Base-by-base conservation (phyloP, 208 protist genomes). In the Leishmania major region DNA sequence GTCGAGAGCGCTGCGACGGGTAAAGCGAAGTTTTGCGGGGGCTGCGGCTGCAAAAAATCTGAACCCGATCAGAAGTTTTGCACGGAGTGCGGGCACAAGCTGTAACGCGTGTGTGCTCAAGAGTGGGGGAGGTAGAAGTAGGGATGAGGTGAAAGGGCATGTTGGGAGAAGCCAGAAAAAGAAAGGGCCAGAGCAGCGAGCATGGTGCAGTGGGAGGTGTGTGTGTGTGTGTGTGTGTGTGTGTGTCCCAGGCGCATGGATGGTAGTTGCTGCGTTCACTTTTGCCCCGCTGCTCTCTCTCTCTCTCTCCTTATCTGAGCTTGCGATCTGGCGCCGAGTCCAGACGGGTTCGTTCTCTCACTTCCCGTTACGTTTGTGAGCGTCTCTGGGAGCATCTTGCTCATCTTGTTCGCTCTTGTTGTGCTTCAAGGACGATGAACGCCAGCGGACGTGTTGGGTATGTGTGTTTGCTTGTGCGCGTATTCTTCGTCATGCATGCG, bases 31-130 rank as follows among this genome's bases (percentile, higher is more conserved):
- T 97, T 95, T 78, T 97, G 94, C 81, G 86, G 87, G 66, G 85
- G 92, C 7, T 97, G 94, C 70, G 94, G 94, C 7, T 62, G 64
- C 45, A 91, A 92, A 40, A 71, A 93, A 11, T 57, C 57, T 8
- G 25, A 67, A 4, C 53, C 70, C 0, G 79, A 75, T 0, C 88
- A 92, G 45, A 87, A 86, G 37, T 97, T 96, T 79, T 97, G 94
- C 69, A 78, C 80, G 25, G 75, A 85, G 43, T 97, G 94, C 62
- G 94, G 94, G 17, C 79, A 81, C 75, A 94, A 93, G 79, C 51
- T 95, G n/a, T 78, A 37, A 55, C 25, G n/a, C 13, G 19, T 37
- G 72, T 53, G 17, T 53, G 40, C 11, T 13, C 31, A 53, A 15
- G 40, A 72, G 43, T 72, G 67, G 25, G 35, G 5, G 49, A 53